These are phyloP conservation scores for Hanseniaspora jakobsenii DNA, from an alignment of 805 yeast species.

Conservation along the genomic window DNA sequence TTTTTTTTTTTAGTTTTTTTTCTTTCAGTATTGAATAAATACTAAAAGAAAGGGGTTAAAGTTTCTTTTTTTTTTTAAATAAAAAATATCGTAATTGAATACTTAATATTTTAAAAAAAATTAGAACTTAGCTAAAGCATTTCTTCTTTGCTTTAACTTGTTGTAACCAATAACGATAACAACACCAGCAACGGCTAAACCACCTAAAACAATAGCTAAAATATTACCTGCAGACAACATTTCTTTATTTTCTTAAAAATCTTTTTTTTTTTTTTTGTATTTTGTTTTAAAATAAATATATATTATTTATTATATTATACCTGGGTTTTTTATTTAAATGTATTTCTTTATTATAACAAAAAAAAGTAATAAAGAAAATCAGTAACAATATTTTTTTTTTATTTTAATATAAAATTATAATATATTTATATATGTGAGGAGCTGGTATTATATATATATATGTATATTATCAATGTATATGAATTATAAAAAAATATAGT, in stretches of 20 bases:
- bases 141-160: constrained; percentile 29
- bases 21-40: no score
- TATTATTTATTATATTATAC: no score
- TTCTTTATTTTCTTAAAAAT: constrained; percentile 18
- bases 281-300: background rate
- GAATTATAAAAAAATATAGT: no score
- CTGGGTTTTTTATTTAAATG: no score
- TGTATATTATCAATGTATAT: no score
- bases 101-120: background rate
- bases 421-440: no score
- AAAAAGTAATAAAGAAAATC: no score
- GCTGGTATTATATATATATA: no score
- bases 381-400: no score
- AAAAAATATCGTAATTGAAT: background rate
- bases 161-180: constrained; percentile 25
- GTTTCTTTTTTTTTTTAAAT: background rate
- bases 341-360: no score
- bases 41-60: background rate
- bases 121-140: constrained; percentile 31
- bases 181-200: constrained; percentile 28
- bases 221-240: constrained; percentile 69
- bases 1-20: no score
- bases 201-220: constrained; percentile 43
- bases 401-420: no score
- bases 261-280: constrained; percentile 6